These are phyloP conservation scores for Teratosphaeria nubilosa DNA, from an alignment of 2,329 filamentous ascomycete genomes.

Conservation along the genomic window DNA sequence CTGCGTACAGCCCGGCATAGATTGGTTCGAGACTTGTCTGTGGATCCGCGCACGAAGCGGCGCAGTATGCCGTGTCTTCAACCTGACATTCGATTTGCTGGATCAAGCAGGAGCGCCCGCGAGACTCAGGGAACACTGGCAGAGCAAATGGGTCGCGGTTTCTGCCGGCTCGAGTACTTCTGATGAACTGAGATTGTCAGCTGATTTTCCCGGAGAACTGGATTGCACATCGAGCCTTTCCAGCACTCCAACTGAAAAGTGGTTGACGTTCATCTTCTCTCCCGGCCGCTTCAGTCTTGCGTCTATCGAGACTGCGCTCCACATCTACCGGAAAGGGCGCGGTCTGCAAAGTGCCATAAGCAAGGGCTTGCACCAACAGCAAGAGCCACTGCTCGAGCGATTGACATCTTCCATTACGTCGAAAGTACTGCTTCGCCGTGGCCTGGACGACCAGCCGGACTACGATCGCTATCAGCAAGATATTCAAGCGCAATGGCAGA, in stretches of 20 bases:
- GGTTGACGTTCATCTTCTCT: slow-evolving; percentile 72
- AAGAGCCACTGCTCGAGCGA: slow-evolving; percentile 60
- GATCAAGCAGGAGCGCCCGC: slow-evolving; percentile 40
- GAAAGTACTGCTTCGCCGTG: slow-evolving; percentile 55
- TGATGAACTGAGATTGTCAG: slow-evolving; percentile 29
- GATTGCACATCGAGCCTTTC: slow-evolving; percentile 17
- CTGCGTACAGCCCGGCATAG: slow-evolving; percentile 26
- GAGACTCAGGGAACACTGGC: slow-evolving; percentile 62
- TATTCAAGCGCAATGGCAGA: slow-evolving; percentile 75
- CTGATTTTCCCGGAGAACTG: slow-evolving; percentile 28
- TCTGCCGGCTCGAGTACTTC: slow-evolving; percentile 32
- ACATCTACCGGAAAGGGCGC: slow-evolving; percentile 64
- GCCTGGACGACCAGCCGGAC: slow-evolving; percentile 56
- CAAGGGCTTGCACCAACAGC: slow-evolving; percentile 36
- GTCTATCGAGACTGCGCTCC: slow-evolving; percentile 72
- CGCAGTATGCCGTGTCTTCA: slow-evolving; percentile 51
- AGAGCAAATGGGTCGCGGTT: slow-evolving; percentile 36
- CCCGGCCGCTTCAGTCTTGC: slow-evolving; percentile 72
- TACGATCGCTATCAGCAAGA: slow-evolving; percentile 65
- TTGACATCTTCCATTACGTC: slow-evolving; percentile 63
- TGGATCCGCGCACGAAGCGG: slow-evolving; percentile 47
- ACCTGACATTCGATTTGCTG: slow-evolving; percentile 63
- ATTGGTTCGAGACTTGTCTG: slow-evolving; percentile 32
- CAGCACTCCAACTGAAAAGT: slow-evolving; percentile 52
- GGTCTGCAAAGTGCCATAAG: slow-evolving; percentile 27